Evolutionary conservation across 1,139 yeast genomes (phyloP), one percentile per base, ranked within the genome.

Genomic region (Blastobotrys apis): DNA sequence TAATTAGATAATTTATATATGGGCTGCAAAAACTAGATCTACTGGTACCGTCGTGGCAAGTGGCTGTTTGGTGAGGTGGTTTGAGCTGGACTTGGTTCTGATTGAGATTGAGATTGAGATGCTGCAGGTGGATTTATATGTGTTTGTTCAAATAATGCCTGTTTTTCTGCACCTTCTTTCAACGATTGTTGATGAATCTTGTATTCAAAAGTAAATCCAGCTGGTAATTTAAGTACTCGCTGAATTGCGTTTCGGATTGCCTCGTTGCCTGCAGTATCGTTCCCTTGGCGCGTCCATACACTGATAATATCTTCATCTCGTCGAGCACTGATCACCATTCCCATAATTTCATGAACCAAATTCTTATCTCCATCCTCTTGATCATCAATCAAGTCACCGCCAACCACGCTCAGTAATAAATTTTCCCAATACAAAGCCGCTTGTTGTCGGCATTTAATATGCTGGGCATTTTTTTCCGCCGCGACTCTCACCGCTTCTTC

Each of bases 251-350:
- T 51, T 5, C 49, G 39, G 19, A 54, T 45, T 26, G 44, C 48
- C 33, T 45, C 44, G 33, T 54, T 52, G 22, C 47, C 51, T 9
- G 34, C 48, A 19, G 45, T 48, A 42, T 56, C 49, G 36, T 47
- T 47, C 5, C 56, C 53, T 8, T 48, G 47, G 12, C 55, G 51
- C 34, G 61, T 65, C 70, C 70, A 66, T 25, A 66, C 58, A 17
- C 64, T 55, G 34, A 66, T 48, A 35, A 64, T 60, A 47, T 62
- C 68, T 44, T 66, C 69, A 34, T 60, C 66, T 6, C 65, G 56
- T 5, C 69, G 59, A 4, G 64, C 65, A 39, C 66, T 60, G 42
- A 65, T 56, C 36, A 66, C 70, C 4, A 62, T 54, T 2, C 70
- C 70, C 20, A 63, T 57, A 21, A 66, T 51, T 44, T 66, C 69